These are phyloP conservation scores for Coemansia sp. DNA, from an alignment of 192 early-diverging fungal species.

Conservation along the genomic window DNA sequence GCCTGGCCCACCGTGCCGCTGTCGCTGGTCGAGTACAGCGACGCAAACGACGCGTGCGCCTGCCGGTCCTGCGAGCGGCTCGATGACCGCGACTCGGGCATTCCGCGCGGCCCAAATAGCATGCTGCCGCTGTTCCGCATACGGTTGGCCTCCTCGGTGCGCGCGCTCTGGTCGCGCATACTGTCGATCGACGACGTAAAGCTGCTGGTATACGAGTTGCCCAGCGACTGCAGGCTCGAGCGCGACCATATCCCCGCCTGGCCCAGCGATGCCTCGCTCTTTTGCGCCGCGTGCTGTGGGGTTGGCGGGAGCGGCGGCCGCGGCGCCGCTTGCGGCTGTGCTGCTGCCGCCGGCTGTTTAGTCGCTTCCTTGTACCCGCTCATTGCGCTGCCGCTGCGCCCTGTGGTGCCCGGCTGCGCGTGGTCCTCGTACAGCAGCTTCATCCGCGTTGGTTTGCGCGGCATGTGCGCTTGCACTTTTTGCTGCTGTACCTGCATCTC, in stretches of 20 bases:
- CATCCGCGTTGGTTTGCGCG: constrained; percentile 45
- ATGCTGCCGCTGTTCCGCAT: constrained; percentile 41
- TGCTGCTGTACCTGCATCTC: constrained; percentile 53
- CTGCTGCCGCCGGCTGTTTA: not conserved
- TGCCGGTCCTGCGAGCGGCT: constrained; percentile 26
- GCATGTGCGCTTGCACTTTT: constrained; percentile 48
- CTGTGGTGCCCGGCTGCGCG: constrained; percentile 20
- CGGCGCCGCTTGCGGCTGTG: constrained; percentile 7
- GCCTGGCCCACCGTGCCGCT: constrained; percentile 11
- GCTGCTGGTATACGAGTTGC: constrained; percentile 20
- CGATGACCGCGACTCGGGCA: constrained; percentile 39
- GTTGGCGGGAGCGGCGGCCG: not conserved
- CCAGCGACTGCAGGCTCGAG: constrained; percentile 3
- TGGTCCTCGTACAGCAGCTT: constrained; percentile 52
- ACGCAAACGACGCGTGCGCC: constrained; percentile 30
- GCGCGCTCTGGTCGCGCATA: constrained; percentile 41
- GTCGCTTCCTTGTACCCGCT: constrained; percentile 5
- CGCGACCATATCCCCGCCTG: constrained; percentile 38
- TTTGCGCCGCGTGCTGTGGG: constrained; percentile 1
- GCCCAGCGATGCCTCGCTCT: constrained; percentile 16
- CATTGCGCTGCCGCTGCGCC: constrained; percentile 21
- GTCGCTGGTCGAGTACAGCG: constrained; percentile 44
- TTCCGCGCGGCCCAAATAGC: constrained; percentile 50
- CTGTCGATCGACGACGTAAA: constrained; percentile 47
- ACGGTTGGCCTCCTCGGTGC: constrained; percentile 24